Percentiles rank a stretch among this genome's conserved stretches.
These are phyloP conservation scores for Aspergillus ostianus DNA, from an alignment of 495 filamentous ascomycete genomes.

Conservation along the genomic window DNA sequence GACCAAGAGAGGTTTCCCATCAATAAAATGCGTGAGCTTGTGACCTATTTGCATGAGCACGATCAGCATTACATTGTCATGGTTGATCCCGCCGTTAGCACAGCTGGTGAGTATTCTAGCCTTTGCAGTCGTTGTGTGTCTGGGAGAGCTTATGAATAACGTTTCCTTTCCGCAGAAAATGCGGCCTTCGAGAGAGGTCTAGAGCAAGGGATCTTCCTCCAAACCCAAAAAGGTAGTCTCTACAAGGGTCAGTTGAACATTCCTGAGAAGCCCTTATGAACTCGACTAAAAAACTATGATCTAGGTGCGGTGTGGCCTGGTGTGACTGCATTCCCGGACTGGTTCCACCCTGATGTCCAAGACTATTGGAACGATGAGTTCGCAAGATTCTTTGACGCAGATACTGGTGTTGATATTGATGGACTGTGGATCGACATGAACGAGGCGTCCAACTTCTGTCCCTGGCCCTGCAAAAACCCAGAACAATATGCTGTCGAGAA, in stretches of 20 bases:
- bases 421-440: slow-evolving; percentile 90
- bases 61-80: slow-evolving; percentile 82
- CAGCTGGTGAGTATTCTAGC: slow-evolving; percentile 28
- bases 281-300: slow-evolving; percentile 13
- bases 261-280: background rate
- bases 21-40: slow-evolving; percentile 62
- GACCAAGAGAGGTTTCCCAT: slow-evolving; percentile 73
- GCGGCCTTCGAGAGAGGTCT: slow-evolving; percentile 62
- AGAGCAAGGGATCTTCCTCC: slow-evolving; percentile 62
- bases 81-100: slow-evolving; percentile 77
- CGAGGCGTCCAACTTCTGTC: slow-evolving; percentile 71
- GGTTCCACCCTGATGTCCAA: slow-evolving; percentile 69
- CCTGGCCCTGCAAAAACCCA: slow-evolving; percentile 69
- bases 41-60: slow-evolving; percentile 68
- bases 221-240: slow-evolving; percentile 59
- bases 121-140: background rate
- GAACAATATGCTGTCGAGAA: slow-evolving; percentile 48
- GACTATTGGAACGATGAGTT: slow-evolving; percentile 77
- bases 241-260: slow-evolving; percentile 53
- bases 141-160: background rate
- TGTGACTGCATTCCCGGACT: slow-evolving; percentile 76
- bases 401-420: slow-evolving; percentile 75
- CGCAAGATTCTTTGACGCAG: slow-evolving; percentile 60
- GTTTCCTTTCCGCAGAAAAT: slow-evolving; percentile 48
- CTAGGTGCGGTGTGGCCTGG: slow-evolving; percentile 80